Conservation (phyloP, 179 eudicot genomes). For the Heliamphora pulchella region DNA sequence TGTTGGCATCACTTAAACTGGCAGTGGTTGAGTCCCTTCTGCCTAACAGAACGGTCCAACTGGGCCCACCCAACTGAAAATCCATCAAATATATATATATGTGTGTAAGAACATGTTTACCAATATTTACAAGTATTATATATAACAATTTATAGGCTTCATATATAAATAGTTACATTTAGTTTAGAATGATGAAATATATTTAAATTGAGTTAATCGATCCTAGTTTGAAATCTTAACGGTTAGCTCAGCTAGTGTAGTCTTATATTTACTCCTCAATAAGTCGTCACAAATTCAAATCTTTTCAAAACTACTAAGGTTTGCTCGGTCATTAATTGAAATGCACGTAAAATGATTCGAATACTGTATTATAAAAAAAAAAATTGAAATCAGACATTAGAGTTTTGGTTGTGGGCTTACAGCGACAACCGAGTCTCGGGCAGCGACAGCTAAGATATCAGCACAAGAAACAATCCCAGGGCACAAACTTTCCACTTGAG, state of each 20-base stretch:
- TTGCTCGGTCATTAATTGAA: no score
- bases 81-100: conserved; percentile 9
- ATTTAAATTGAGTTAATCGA: no score
- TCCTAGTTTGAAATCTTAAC: no score
- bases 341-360: neutral
- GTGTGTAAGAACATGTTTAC: neutral
- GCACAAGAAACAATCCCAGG: conserved; percentile 54
- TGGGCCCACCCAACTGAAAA: conserved; percentile 38
- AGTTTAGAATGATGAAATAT: no score
- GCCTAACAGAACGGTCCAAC: conserved; percentile 38
- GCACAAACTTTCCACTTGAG: conserved; percentile 34
- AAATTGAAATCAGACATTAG: conserved; percentile 19
- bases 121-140: no score
- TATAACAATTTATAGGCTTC: no score
- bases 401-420: conserved; percentile 37
- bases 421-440: conserved; percentile 39
- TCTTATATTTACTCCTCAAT: no score
- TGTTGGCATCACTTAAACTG: conserved; percentile 28
- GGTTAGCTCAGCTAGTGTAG: no score
- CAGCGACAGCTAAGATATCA: conserved; percentile 41
- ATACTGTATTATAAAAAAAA: neutral
- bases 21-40: conserved; percentile 52
- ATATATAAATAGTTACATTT: no score
- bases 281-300: no score
- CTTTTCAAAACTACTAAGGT: no score